Conservation (phyloP, 2,329 filamentous ascomycete species). For the Fusarium sp. region DNA sequence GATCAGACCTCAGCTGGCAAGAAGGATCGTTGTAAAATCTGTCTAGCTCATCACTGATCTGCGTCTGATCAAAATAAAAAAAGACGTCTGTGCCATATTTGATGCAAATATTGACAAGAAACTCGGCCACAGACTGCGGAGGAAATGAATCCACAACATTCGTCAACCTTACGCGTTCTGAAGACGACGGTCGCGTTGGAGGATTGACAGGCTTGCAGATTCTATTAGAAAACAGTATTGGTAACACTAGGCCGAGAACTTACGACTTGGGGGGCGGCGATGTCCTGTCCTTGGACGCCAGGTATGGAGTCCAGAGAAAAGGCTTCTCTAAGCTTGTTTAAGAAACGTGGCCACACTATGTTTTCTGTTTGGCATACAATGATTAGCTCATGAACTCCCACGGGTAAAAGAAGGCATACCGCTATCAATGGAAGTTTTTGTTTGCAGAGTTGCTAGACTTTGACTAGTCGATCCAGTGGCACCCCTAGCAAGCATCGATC, state of each 20-base stretch:
- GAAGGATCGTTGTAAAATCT: not conserved
- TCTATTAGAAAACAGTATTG: not conserved
- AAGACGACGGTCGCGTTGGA: not conserved
- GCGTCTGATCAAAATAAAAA: constrained; percentile 10
- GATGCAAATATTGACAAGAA: not conserved
- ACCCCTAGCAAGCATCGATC: not conserved
- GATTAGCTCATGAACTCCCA: accelerated
- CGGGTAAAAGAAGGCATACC: accelerated
- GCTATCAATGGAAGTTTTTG: not conserved
- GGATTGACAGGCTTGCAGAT: not conserved
- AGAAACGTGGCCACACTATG: constrained; percentile 1
- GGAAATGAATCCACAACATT: constrained; percentile 2
- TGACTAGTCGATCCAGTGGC: not conserved
- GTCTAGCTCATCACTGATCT: not conserved
- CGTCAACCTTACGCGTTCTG: not conserved
- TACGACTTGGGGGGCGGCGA: constrained; percentile 1
- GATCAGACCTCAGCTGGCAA: not conserved
- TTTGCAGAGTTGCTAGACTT: not conserved
- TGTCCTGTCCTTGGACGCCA: constrained; percentile 1
- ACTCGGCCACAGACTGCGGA: not conserved
- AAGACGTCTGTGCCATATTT: not conserved
- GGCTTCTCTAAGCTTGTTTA: constrained; percentile 4
- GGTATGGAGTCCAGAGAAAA: constrained; percentile 4
- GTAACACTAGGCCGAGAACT: not conserved
- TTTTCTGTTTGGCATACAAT: not conserved